phyloP scores from a whole-genome alignment of 225 moss, liverwort and hornwort species.

The Polytrichum commune region DNA sequence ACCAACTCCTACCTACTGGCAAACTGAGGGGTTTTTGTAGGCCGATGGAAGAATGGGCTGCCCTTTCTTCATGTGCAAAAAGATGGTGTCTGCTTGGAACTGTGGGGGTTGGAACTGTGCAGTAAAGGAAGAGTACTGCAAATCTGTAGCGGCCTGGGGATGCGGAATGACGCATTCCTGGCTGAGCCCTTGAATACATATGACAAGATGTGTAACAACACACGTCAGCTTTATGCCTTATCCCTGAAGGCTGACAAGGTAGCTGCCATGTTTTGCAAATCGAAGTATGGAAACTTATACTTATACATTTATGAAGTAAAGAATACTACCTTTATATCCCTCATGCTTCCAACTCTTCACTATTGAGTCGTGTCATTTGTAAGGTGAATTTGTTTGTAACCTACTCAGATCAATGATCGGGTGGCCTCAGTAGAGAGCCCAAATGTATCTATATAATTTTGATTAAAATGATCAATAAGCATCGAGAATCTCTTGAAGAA shows the following conservation, averaged over 20 bases:
- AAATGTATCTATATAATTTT: too few species aligned
- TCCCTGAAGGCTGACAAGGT: neutral
- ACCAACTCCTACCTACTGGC: neutral
- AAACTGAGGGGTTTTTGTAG: conserved; percentile 2
- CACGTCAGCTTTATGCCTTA: neutral
- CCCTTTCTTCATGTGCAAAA: conserved; percentile 1
- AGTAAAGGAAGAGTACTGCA: neutral
- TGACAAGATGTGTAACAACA: conserved; percentile 41
- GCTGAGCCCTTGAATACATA: conserved; percentile 52
- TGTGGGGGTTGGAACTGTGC: conserved; percentile 7
- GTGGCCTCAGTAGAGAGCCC: too few species aligned
- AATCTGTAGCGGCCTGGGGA: conserved; percentile 22
- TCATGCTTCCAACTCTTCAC: too few species aligned
- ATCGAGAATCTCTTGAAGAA: too few species aligned
- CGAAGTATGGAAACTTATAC: neutral
- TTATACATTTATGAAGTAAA: too few species aligned
- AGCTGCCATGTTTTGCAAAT: neutral
- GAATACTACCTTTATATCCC: too few species aligned
- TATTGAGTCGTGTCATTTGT: too few species aligned
- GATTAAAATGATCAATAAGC: too few species aligned
- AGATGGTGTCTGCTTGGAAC: conserved; percentile 1
- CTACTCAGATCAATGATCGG: too few species aligned
- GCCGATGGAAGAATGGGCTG: conserved; percentile 7
- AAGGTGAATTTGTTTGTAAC: too few species aligned
- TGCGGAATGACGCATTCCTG: conserved; percentile 17